These are phyloP conservation scores for Tolypocladium ophioglossoides DNA, from an alignment of 2,329 filamentous ascomycete genomes.

Conservation along the genomic window DNA sequence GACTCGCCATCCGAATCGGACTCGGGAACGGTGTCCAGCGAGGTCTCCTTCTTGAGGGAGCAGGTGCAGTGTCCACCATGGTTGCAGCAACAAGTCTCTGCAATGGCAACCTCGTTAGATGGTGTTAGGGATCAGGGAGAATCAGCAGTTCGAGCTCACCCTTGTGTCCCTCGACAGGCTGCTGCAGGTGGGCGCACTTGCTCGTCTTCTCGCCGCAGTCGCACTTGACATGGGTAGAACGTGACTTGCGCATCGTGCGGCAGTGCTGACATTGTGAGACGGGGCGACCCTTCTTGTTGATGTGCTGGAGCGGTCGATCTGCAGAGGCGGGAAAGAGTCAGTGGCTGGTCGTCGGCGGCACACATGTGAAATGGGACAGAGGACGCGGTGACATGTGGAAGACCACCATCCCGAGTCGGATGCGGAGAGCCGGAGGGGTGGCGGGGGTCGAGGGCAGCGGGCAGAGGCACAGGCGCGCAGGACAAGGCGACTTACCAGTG, in stretches of 20 bases:
- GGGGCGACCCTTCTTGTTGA: conserved; percentile 95
- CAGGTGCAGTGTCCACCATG: conserved; percentile 59
- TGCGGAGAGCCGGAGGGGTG: background rate
- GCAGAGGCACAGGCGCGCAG: conserved; percentile 4
- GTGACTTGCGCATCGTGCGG: conserved; percentile 90
- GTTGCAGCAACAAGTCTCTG: conserved; percentile 61
- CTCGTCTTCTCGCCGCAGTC: conserved; percentile 91
- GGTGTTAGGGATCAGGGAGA: background rate
- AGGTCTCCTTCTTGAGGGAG: conserved; percentile 49
- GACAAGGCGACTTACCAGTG: conserved; percentile 55
- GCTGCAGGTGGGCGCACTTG: conserved; percentile 52
- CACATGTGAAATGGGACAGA: background rate
- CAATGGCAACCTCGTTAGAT: conserved; percentile 6
- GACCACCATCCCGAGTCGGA: background rate
- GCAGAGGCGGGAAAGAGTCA: conserved; percentile 10
- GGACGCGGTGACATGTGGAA: background rate
- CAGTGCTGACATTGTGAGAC: conserved; percentile 98
- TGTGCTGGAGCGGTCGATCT: conserved; percentile 89
- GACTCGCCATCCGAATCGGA: conserved; percentile 45
- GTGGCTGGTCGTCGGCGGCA: conserved; percentile 3
- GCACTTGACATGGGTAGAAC: conserved; percentile 89
- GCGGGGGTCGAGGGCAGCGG: conserved; percentile 1
- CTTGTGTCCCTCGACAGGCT: conserved; percentile 46
- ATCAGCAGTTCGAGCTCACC: conserved; percentile 30
- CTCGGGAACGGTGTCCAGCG: conserved; percentile 53